Evolutionary conservation across 495 filamentous ascomycete genomes (phyloP), one percentile per base, ranked within the genome.

Genomic region (Aspergillus baeticus): DNA sequence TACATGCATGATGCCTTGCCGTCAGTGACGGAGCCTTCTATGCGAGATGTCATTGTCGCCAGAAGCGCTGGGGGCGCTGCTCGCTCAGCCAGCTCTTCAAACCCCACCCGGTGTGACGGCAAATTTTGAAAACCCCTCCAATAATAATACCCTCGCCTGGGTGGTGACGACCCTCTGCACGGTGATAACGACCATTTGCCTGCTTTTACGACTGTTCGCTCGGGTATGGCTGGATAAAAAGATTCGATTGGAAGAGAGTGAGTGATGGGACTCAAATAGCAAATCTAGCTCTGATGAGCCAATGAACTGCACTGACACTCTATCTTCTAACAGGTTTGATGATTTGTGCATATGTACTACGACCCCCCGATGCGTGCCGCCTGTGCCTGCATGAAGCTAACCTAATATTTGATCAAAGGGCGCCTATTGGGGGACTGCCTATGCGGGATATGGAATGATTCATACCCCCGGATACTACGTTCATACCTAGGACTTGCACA

Each of bases 111-210:
- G 64, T 5, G 59, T 63, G 10, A 62, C 59, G 3, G 38, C 64
- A 1, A 62, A 71, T 37, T 60, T 73, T 26, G 62, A 67, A 26
- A 63, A 69, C 42, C 68, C 70, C n/a, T 60, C 68, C 3, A 70
- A 65, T 48, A 26, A 47, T 3, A 73, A 71, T 37, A 53, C 22
- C 10, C 42, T 65, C 6, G 65, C 64, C 4, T 63, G 61, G 52
- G 62, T 50, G 33, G 57, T 72, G 11, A 61, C 57, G 1, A 61
- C 65, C 2, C 17, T 61, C 1, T 67, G 60, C 20, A 52, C 42
- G 35, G 51, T 59, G 8, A 22, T 67, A 26, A 52, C 59, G 13
- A 67, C 60, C 10, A 14, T 57, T 21, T 64, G 57, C 45, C 33
- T 68, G 0, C 54, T 29, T 29, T 29, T 29, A 8, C 26, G 26